phyloP scores from a whole-genome alignment of 2,329 filamentous ascomycete genomes.

The Talaromyces amestolkiae region DNA sequence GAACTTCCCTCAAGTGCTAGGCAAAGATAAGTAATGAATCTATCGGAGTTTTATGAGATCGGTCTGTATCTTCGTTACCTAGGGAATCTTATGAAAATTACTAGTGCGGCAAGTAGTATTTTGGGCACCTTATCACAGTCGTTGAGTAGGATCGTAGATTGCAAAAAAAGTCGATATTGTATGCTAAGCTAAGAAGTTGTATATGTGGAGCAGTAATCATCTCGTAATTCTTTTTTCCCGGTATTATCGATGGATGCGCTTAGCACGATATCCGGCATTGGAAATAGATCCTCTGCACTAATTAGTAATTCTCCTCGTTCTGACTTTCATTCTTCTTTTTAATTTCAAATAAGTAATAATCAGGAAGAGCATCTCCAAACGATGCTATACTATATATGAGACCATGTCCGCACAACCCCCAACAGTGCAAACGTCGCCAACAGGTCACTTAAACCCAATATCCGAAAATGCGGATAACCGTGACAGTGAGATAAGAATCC shows the following conservation, averaged over 20 bases:
- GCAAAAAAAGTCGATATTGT: background rate
- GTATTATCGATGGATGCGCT: background rate
- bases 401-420: background rate
- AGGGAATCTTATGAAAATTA: background rate
- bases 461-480: conserved; percentile 8
- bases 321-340: background rate
- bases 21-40: background rate
- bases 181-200: background rate
- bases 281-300: background rate
- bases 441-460: background rate
- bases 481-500: background rate
- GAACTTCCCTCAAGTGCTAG: background rate
- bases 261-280: background rate
- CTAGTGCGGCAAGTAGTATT: background rate
- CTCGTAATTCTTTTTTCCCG: background rate
- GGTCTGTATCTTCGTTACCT: background rate
- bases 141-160: background rate
- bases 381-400: background rate
- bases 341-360: background rate
- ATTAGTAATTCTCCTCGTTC: background rate
- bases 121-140: background rate
- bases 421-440: background rate
- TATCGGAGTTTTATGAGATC: background rate
- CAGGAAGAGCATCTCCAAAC: background rate
- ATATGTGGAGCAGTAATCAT: background rate